Conservation (phyloP, 352 stramenopile species). For the Phytophthora pseudosyringae region DNA sequence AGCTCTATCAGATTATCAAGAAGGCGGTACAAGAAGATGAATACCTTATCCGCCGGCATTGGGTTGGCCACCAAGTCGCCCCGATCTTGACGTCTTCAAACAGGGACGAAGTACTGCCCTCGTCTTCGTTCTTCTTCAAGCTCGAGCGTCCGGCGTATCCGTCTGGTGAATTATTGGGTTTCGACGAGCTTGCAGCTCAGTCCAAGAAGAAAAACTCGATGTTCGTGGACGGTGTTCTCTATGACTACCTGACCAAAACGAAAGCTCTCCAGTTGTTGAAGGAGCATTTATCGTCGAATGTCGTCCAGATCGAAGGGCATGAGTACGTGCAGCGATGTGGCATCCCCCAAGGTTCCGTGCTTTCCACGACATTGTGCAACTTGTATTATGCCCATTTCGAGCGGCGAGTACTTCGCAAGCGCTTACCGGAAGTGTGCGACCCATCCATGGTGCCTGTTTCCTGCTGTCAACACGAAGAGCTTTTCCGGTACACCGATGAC, state of each 20-base stretch:
- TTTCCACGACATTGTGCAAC: constrained; percentile 84
- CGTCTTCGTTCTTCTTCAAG: constrained; percentile 57
- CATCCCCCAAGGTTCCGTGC: constrained; percentile 83
- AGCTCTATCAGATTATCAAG: constrained; percentile 72
- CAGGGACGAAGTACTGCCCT: constrained; percentile 3
- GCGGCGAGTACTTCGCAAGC: constrained; percentile 56
- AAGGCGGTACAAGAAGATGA: constrained; percentile 69
- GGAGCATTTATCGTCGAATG: constrained; percentile 68
- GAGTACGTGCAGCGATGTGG: constrained; percentile 66
- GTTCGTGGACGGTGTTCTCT: constrained; percentile 79
- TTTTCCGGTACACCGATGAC: constrained; percentile 83
- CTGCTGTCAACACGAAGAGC: constrained; percentile 58
- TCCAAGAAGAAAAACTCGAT: constrained; percentile 54
- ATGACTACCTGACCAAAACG: constrained; percentile 67
- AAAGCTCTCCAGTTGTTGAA: constrained; percentile 63
- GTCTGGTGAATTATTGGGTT: constrained; percentile 58
- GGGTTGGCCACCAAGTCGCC: constrained; percentile 61
- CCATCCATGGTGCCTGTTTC: constrained; percentile 14
- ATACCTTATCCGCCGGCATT: constrained; percentile 81
- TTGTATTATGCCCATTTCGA: constrained; percentile 86
- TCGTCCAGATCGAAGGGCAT: constrained; percentile 56
- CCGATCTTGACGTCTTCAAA: constrained; percentile 18
- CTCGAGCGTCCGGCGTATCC: constrained; percentile 61
- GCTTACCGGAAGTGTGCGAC: constrained; percentile 35
- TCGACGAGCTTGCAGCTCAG: constrained; percentile 54